Base-by-base conservation (phyloP, 257 asterid species). In the Handroanthus guayacan region DNA sequence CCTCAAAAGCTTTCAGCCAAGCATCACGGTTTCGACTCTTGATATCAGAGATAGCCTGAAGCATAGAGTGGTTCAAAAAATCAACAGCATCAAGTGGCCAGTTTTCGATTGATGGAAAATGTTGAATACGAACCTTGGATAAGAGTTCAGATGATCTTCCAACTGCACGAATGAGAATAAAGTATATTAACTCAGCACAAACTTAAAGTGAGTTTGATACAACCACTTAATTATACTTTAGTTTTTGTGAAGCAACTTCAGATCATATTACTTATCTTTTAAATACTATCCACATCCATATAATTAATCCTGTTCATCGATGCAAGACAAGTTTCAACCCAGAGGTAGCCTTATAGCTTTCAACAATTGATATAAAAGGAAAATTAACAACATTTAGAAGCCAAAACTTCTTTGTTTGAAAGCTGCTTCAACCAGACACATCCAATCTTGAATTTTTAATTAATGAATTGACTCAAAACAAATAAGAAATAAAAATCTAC, bases 141-240 rank as follows among this genome's bases (percentile, higher is more conserved):
- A 94, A 81, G 37, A 62, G 76, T 39, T 87, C 83, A 57, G 88
- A 70, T 44, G 97, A 94, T 82, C 96, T 89, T 77, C 97, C 97
- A 67, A 85, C 98, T 94, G 96, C 91, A 86, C 72, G 67, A 14
- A 60, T 44, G 73, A 81, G 68, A 63, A 71, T 38, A 70, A 41
- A 48, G 9, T 18, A 38, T 55, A 54, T 13, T 76, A 50, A 80
- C 51, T 75, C 63, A n/a, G 65, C 37, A 13, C 44, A 6, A 43
- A 67, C 62, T 37, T 17, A 67, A 52, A 69, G 55, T 10, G 37
- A 43, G 12, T 44, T 66, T 39, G 37, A 45, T 44, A 39, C 6
- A 39, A 39, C 4, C 44, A 39, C 44, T 38, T 38, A 3, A 5
- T 5, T 38, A 2, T 5, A 38, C 43, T 39, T 39, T 3, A 39